Base-by-base conservation (phyloP, 257 asterid species). In the Echites panduratus region DNA sequence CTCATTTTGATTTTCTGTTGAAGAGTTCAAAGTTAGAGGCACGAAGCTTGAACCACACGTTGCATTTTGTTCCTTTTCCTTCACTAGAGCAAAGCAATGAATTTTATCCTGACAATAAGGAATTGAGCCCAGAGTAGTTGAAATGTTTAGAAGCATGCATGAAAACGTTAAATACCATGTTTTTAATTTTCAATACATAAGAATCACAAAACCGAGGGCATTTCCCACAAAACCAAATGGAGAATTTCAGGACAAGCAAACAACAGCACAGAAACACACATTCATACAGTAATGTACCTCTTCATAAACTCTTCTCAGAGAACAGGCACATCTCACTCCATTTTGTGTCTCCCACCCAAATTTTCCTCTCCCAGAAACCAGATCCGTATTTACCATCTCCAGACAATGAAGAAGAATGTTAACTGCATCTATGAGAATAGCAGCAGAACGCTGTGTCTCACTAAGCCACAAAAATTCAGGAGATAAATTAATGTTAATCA, bases 241-340 rank as follows among this genome's bases (percentile, higher is more conserved):
- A 64, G 27, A 64, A 7, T 64, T 35, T 27, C 69, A 38, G 47
- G 26, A 64, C 27, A 38, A 64, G 69, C 48, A 64, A 64, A 7
- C 27, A 38, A 64, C 14, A 35, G 20, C 19, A 4, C 5, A 32
- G 58, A 29, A 49, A 64, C 67, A 61, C 22, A 35, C 68, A 64
- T 10, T 3, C 73, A 48, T 40, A 27, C 5, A 29, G 19, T 16
- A 64, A 84, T 66, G 1, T 50, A 83, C 97, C 96, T 94, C 98
- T 84, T 94, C 98, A 67, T 91, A 94, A 73, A 94, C 94, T 87
- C 98, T 86, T 72, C 96, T 85, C 68, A 94, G 84, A 72, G 84
- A 83, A 76, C 88, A 73, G 80, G 98, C 98, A 61, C 96, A 91
- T 78, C 78, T 85, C 81, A 88, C 90, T 41, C 91, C 97, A 75